These are phyloP conservation scores for Forsythia viridissima DNA, from an alignment of 257 asterid species.

Conservation along the genomic window DNA sequence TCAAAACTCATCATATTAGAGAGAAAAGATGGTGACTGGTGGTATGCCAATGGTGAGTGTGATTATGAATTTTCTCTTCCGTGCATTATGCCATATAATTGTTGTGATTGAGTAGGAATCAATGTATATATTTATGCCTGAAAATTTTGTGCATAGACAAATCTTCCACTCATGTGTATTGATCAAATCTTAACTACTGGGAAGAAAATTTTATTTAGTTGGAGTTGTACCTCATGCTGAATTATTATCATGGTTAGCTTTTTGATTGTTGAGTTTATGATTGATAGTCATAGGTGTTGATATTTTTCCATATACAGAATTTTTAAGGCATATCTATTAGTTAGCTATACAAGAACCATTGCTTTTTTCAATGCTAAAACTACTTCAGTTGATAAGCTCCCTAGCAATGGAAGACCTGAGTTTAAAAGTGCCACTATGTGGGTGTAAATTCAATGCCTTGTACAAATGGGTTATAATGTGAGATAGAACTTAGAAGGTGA, in stretches of 20 bases:
- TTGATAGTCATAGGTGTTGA: neutral
- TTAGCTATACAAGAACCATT: neutral
- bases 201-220: no score
- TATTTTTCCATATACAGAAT: neutral
- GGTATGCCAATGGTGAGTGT: slow-evolving; percentile 79
- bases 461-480: neutral
- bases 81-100: slow-evolving; percentile 10
- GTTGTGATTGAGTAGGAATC: slow-evolving; percentile 13
- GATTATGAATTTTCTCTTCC: slow-evolving; percentile 18
- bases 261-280: no score
- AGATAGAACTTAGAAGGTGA: no score
- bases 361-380: no score
- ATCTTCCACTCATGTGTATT: neutral
- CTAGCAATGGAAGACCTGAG: neutral
- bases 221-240: neutral
- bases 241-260: neutral
- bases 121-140: slow-evolving; percentile 11
- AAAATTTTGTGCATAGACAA: neutral
- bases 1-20: slow-evolving; percentile 57
- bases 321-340: neutral
- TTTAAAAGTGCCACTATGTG: neutral
- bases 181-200: neutral
- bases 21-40: slow-evolving; percentile 71
- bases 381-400: neutral
- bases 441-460: neutral